Base-by-base conservation (phyloP, 1,139 yeast species). In the Suhomyces anneliseae region DNA sequence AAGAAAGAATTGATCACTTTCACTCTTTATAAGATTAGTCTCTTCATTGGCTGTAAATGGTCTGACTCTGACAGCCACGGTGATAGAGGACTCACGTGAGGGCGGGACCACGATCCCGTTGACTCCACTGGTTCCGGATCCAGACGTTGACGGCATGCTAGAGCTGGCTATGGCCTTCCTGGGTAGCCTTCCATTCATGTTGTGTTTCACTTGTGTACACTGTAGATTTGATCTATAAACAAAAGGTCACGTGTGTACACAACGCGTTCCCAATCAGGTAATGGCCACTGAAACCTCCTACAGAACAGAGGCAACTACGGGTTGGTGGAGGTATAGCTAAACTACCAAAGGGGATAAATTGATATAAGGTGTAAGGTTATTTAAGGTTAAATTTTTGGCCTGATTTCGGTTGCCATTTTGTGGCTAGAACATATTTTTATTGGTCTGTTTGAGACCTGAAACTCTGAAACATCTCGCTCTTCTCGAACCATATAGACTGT, bases 1-100 rank as follows among this genome's bases (percentile, higher is more conserved):
- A 24, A 79, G 67, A 52, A 83, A 80, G 39, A 74, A 58, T 58
- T 63, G 58, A 48, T 70, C 74, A 15, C 62, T 65, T 10, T 68
- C 70, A 6, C 61, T 57, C 34, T 58, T 62, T 0, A 78, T 64
- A 40, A 84, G 66, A 51, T 76, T 79, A 27, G 72, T 58, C 26
- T 65, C 60, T 64, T 90, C 96, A 1, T 64, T 56, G 2, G 65
- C 59, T 1, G 95, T 88, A 66, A 90, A 89, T 2, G 97, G 97
- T 50, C 97, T 73, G 6, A 90, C 95, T 41, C 97, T 67, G 4
- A 87, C 93, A 2, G 92, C 85, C 11, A 88, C 96, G 10, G 83
- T 75, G 43, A 87, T 85, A 1, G 93, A 85, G 3, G 92, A 83
- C 61, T 84, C 85, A 52, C 74, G 42, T 6, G 50, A 40, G 11